phyloP scores from a whole-genome alignment of 1,284 basidiomycete genomes.

The Cryptococcus floricola region DNA sequence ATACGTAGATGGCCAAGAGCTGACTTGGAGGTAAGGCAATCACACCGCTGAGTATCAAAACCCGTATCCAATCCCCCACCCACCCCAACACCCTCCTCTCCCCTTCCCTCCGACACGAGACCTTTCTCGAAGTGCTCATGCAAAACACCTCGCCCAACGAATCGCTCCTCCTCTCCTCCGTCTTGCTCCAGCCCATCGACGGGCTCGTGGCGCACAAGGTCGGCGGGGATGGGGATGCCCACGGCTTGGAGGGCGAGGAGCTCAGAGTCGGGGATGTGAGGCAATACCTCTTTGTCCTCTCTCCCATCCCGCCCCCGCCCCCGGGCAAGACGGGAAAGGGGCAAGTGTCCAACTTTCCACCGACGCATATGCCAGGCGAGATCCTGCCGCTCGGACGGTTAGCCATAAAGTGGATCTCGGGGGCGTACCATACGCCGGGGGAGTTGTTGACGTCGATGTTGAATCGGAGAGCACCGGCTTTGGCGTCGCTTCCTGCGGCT shows the following conservation, averaged over 20 bases:
- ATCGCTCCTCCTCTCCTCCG: conserved; percentile 69
- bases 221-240: conserved; percentile 37
- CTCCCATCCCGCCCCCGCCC: conserved; percentile 50
- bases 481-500: not conserved
- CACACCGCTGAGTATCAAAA: conserved; percentile 83
- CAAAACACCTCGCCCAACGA: conserved; percentile 71
- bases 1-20: not conserved
- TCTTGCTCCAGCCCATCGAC: conserved; percentile 67
- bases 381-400: conserved; percentile 72
- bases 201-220: conserved; percentile 58
- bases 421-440: conserved; percentile 64
- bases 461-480: conserved; percentile 28
- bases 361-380: conserved; percentile 60
- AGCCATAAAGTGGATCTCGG: conserved; percentile 66
- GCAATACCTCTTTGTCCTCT: conserved; percentile 78
- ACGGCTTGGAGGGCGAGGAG: conserved; percentile 55
- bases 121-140: conserved; percentile 81
- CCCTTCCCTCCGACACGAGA: conserved; percentile 62
- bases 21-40: conserved; percentile 58
- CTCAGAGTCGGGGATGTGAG: conserved; percentile 64
- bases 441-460: conserved; percentile 67
- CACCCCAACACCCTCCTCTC: conserved; percentile 67
- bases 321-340: conserved; percentile 1
- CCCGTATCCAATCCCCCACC: conserved; percentile 71
- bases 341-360: conserved; percentile 52